Percentiles rank a stretch among this genome's conserved stretches.
Conservation (phyloP, 768 basidiomycete genomes). For the Tricholomella constricta region DNA sequence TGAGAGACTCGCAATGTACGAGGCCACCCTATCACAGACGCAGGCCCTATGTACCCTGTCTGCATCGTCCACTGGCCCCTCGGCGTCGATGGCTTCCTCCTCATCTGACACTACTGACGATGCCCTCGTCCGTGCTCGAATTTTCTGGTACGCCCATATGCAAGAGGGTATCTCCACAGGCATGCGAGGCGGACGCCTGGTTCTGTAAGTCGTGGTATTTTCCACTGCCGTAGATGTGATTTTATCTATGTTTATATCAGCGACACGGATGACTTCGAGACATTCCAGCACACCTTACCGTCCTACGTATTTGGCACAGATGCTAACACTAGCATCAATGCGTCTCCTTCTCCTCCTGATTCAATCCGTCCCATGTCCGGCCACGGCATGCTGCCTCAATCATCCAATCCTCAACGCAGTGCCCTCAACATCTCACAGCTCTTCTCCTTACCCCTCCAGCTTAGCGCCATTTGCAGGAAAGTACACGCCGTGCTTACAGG, state of each 20-base stretch:
- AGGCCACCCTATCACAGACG: conserved; percentile 81
- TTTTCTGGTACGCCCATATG: conserved; percentile 89
- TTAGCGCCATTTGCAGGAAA: conserved; percentile 75
- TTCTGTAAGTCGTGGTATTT: conserved; percentile 66
- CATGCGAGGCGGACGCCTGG: conserved; percentile 80
- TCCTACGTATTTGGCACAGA: conserved; percentile 31
- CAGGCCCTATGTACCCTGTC: conserved; percentile 69
- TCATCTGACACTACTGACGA: conserved; percentile 59
- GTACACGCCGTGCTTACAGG: conserved; percentile 83
- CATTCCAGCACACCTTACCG: conserved; percentile 69
- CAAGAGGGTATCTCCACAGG: conserved; percentile 85
- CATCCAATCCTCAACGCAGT: conserved; percentile 9
- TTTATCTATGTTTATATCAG: conserved; percentile 33
- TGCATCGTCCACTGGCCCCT: conserved; percentile 30
- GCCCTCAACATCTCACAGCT: conserved; percentile 58
- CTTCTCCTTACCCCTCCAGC: conserved; percentile 70
- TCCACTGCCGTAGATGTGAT: not conserved
- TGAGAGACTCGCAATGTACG: conserved; percentile 68
- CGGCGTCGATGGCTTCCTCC: conserved; percentile 34
- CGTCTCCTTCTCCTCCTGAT: conserved; percentile 15
- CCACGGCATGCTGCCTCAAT: conserved; percentile 13
- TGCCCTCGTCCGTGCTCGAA: conserved; percentile 66
- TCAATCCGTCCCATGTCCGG: conserved; percentile 16
- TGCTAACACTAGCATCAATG: conserved; percentile 16
- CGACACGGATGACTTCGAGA: conserved; percentile 71